A percentile compares a stretch with the other conserved stretches of the same genome.
phyloP scores from a whole-genome alignment of 164 flowering plant genomes.

The Liquidambar formosana region DNA sequence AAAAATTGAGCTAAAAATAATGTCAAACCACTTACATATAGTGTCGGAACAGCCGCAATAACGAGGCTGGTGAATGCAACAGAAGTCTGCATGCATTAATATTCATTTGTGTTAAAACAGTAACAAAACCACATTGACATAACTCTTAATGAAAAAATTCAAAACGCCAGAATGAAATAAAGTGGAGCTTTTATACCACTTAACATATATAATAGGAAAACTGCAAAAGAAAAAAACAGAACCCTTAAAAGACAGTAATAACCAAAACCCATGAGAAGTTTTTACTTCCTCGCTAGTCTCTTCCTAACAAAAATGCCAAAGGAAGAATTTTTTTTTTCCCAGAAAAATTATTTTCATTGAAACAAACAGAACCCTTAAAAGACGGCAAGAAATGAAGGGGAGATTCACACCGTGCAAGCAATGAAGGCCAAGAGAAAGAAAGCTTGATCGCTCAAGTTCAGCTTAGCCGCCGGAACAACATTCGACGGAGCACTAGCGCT shows the following conservation, averaged over 20 bases:
- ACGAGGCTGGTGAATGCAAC: slow-evolving; percentile 74
- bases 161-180: too few species aligned
- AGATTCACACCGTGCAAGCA: slow-evolving; percentile 65
- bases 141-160: background rate
- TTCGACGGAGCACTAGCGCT: slow-evolving; percentile 29
- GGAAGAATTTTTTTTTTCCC: background rate
- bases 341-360: background rate
- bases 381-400: background rate
- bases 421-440: slow-evolving; percentile 71
- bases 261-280: too few species aligned
- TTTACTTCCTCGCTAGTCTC: too few species aligned
- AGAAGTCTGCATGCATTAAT: slow-evolving; percentile 58
- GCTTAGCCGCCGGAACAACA: slow-evolving; percentile 30
- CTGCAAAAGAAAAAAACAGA: background rate
- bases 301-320: background rate
- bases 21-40: slow-evolving; percentile 48
- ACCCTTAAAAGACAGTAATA: too few species aligned
- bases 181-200: too few species aligned
- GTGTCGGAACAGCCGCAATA: slow-evolving; percentile 71
- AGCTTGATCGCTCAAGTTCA: slow-evolving; percentile 71
- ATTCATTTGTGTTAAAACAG: background rate
- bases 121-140: background rate
- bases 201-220: too few species aligned
- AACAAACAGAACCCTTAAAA: background rate
- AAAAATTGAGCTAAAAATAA: too few species aligned